A percentile compares a stretch with the other conserved stretches of the same genome.
Conservation (phyloP, 257 asterid genomes). For the Fraxinus excelsior region DNA sequence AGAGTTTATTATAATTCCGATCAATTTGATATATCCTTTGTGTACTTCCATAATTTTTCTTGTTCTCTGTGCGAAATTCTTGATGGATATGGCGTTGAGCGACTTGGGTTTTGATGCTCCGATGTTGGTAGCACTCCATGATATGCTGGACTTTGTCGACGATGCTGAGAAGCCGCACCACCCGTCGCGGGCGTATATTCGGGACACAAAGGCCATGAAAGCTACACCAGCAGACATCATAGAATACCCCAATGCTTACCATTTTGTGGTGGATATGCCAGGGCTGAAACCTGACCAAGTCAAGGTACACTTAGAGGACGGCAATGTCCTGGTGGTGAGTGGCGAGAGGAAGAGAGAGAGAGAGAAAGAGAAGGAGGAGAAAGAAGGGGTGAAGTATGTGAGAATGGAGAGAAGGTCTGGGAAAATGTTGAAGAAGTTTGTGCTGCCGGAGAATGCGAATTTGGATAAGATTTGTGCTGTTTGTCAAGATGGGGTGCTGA, state of each 20-base stretch:
- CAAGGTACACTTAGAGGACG: constrained; percentile 36
- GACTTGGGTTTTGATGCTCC: constrained; percentile 30
- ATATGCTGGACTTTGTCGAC: constrained; percentile 30
- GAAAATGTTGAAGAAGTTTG: no score
- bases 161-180: constrained; percentile 21
- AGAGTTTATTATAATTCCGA: not conserved
- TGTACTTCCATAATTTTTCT: not conserved
- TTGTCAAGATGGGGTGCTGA: no score
- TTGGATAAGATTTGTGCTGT: no score
- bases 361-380: constrained; percentile 19
- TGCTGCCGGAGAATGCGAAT: no score
- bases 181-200: constrained; percentile 27
- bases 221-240: constrained; percentile 39
- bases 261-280: constrained; percentile 44
- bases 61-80: not conserved
- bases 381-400: no score
- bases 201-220: constrained; percentile 35
- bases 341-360: constrained; percentile 32
- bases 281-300: constrained; percentile 29
- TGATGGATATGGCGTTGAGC: constrained; percentile 35
- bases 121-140: constrained; percentile 25
- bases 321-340: constrained; percentile 26
- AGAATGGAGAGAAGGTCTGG: no score
- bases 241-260: constrained; percentile 24
- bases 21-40: not conserved